A percentile compares a stretch with the other conserved stretches of the same genome.
phyloP scores from a whole-genome alignment of 768 basidiomycete genomes.

The Pleurotus cornucopiae region DNA sequence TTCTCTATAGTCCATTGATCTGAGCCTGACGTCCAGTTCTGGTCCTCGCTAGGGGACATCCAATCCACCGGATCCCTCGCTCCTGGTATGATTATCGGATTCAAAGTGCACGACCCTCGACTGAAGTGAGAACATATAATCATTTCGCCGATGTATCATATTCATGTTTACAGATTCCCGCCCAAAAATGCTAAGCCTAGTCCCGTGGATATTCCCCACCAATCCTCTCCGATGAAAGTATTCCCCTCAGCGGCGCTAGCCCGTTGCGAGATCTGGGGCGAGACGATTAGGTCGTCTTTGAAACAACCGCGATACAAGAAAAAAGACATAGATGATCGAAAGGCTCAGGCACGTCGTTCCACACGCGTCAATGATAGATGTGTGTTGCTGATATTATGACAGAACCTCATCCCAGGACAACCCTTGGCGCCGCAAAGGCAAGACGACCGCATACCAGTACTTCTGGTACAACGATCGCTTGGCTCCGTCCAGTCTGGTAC shows the following conservation, averaged over 20 bases:
- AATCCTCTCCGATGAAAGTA: slow-evolving; percentile 26
- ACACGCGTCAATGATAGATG: neutral
- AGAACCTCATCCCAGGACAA: slow-evolving; percentile 80
- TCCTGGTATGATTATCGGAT: slow-evolving; percentile 72
- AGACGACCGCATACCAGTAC: slow-evolving; percentile 80
- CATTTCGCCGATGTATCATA: neutral
- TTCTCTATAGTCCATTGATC: neutral
- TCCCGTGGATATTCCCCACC: slow-evolving; percentile 18
- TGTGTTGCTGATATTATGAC: neutral
- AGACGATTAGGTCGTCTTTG: slow-evolving; percentile 42
- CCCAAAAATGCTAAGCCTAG: slow-evolving; percentile 64
- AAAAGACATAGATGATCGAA: slow-evolving; percentile 81
- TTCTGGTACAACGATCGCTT: slow-evolving; percentile 79
- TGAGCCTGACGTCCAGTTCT: slow-evolving; percentile 44
- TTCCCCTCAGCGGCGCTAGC: slow-evolving; percentile 60
- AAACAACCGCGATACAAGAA: slow-evolving; percentile 70
- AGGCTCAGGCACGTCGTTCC: slow-evolving; percentile 52
- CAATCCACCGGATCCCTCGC: slow-evolving; percentile 67
- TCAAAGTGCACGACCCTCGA: slow-evolving; percentile 82
- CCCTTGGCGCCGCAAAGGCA: slow-evolving; percentile 58
- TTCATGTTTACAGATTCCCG: slow-evolving; percentile 58
- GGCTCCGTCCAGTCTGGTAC: slow-evolving; percentile 39
- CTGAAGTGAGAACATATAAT: slow-evolving; percentile 52
- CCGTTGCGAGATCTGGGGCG: slow-evolving; percentile 72
- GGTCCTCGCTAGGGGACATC: slow-evolving; percentile 55